Evolutionary conservation across 306 rosid genomes (phyloP).

Genomic region (Begonia fuchsioides): DNA sequence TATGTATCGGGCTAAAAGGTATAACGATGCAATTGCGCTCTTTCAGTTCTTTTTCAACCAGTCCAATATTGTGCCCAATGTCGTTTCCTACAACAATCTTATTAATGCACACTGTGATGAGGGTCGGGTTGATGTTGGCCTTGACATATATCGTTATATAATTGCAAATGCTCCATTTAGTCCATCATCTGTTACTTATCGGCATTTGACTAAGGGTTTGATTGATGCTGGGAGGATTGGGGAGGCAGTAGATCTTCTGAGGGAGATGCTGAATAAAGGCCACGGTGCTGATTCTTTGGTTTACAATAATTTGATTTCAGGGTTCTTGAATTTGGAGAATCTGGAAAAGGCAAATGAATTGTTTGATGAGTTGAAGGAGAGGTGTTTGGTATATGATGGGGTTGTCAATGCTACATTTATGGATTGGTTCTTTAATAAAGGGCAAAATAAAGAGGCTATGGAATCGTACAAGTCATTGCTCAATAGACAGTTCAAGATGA

Average conservation of each 20-base stretch:
- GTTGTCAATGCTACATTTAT: slow-evolving; percentile 73
- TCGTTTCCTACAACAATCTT: slow-evolving; percentile 74
- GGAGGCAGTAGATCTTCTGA: slow-evolving; percentile 69
- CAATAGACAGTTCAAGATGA: slow-evolving; percentile 60
- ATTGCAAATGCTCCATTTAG: slow-evolving; percentile 61
- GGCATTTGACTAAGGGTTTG: slow-evolving; percentile 75
- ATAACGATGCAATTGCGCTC: slow-evolving; percentile 53
- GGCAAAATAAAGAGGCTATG: slow-evolving; percentile 72
- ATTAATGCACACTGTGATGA: slow-evolving; percentile 77
- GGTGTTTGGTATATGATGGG: slow-evolving; percentile 89
- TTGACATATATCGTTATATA: slow-evolving; percentile 54
- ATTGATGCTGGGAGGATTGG: slow-evolving; percentile 41
- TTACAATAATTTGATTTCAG: slow-evolving; percentile 54
- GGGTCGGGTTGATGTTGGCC: slow-evolving; percentile 66
- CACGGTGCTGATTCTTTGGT: slow-evolving; percentile 89
- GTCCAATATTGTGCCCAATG: slow-evolving; percentile 67
- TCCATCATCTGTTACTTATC: slow-evolving; percentile 69
- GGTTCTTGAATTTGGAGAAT: slow-evolving; percentile 55
- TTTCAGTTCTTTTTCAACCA: slow-evolving; percentile 77
- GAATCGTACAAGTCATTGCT: slow-evolving; percentile 63
- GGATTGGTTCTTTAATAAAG: slow-evolving; percentile 67
- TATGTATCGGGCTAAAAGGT: slow-evolving; percentile 79
- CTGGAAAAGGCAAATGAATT: slow-evolving; percentile 73
- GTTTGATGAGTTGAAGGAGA: slow-evolving; percentile 79
- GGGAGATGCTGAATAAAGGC: slow-evolving; percentile 82